Evolutionary conservation across 2,329 filamentous ascomycete genomes (phyloP).

Genomic region (Chrysosporium keratinophilum): DNA sequence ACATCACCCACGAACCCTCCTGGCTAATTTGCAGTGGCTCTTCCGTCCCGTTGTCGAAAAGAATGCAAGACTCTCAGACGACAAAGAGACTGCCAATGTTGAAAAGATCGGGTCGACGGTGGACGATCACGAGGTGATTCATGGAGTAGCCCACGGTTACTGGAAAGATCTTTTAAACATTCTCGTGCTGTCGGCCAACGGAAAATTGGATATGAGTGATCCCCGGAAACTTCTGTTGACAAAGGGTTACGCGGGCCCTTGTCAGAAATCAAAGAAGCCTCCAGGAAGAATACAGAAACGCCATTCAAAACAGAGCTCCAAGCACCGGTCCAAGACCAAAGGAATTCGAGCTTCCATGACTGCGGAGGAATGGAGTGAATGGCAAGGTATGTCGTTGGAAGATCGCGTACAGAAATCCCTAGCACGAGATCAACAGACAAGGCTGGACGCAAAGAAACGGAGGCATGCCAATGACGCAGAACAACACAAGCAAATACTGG

Average conservation of each 20-base stretch:
- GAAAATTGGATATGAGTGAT: conserved; percentile 37
- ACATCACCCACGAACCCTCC: conserved; percentile 46
- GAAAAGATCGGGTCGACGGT: conserved; percentile 22
- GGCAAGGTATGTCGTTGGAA: background rate
- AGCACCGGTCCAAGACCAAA: no score
- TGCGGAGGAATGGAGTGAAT: background rate
- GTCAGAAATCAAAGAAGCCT: background rate
- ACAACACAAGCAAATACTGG: conserved; percentile 36
- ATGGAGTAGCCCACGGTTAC: conserved; percentile 49
- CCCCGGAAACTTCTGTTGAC: conserved; percentile 35
- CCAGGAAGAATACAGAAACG: background rate
- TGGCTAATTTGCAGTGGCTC: conserved; percentile 47
- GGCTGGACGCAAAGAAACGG: background rate
- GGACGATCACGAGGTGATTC: conserved; percentile 37
- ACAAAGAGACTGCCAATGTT: conserved; percentile 29
- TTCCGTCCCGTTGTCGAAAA: conserved; percentile 48
- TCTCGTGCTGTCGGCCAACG: conserved; percentile 43
- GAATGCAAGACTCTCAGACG: conserved; percentile 36
- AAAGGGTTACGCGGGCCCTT: conserved; percentile 11
- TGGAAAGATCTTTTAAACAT: conserved; percentile 54
- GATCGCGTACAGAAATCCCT: background rate
- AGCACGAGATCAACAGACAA: background rate
- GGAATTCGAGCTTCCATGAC: no score
- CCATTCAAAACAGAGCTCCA: background rate
- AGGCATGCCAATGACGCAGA: conserved; percentile 26